Evolutionary conservation across 495 filamentous ascomycete species (phyloP), one percentile per base, ranked within the genome.

Genomic region (Saxophila tyrrhenica): DNA sequence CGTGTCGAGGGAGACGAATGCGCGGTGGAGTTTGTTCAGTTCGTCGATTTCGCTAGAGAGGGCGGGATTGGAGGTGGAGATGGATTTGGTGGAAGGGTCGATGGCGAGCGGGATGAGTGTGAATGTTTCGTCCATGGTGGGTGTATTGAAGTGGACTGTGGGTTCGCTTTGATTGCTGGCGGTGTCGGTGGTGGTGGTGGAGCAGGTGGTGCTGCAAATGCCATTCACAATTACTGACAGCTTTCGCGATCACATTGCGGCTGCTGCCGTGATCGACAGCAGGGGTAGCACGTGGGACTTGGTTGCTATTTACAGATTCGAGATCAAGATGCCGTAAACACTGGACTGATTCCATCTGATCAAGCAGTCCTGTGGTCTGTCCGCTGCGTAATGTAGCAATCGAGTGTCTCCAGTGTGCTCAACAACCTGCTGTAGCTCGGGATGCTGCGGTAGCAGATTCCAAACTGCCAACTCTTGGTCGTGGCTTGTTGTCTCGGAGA

Each of bases 91-190:
- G 58, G 79, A 67, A 15, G 87, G 81, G 75, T 95, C 85, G 64
- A 97, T 75, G 58, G 77, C 69, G 25, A 98, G 73, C 29, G 87
- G 87, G 69, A 94, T 83, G 61, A 84, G 80, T 58, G 78, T 84
- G 79, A 86, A 97, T 60, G 85, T 82, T 58, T 94, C 86, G n/a
- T 60, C 57, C 57, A 60, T 60, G 3, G 51, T 44, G 13, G 29
- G 29, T 35, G 29, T 35, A 35, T 35, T 35, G 29, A 35, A 13
- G 29, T 22, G 55, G 1, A 38, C 13, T 42, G 9, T 21, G 21
- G 25, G 13, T 5, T 51, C n/a, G 16, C 15, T 45, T 11, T 45
- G n/a, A n/a, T n/a, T n/a, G n/a, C n/a, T 35, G 29, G 29, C 29
- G 29, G 29, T 35, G 29, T 35, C 13, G 29, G 29, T 35, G 29